These are phyloP conservation scores for Mimosa bimucronata DNA, from an alignment of 306 rosid species.

Conservation along the genomic window DNA sequence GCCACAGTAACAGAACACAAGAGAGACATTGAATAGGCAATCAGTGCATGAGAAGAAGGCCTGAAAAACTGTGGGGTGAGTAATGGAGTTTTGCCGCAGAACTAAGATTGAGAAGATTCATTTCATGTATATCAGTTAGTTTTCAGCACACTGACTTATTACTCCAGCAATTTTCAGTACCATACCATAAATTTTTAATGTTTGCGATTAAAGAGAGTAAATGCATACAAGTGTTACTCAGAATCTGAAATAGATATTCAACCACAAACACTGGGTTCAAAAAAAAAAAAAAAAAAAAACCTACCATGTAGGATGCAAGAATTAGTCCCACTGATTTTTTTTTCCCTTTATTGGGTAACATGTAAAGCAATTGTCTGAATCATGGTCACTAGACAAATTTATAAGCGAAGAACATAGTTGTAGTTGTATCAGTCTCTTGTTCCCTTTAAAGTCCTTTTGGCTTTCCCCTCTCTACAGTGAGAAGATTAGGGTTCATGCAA, in stretches of 20 bases:
- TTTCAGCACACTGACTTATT: neutral
- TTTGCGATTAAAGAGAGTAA: neutral
- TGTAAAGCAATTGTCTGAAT: neutral
- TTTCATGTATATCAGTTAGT: neutral
- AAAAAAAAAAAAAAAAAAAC: no score
- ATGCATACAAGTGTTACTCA: neutral
- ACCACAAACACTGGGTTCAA: neutral
- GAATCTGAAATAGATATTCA: neutral
- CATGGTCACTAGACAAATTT: conserved; percentile 1
- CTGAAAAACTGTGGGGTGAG: no score
- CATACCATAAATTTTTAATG: neutral
- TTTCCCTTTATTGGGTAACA: neutral
- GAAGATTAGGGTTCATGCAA: conserved; percentile 1
- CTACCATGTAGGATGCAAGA: neutral
- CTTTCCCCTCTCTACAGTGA: conserved; percentile 1
- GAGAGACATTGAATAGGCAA: no score
- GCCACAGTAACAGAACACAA: neutral
- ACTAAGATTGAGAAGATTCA: neutral
- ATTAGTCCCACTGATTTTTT: neutral
- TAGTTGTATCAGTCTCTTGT: neutral
- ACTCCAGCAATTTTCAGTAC: neutral
- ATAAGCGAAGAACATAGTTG: neutral
- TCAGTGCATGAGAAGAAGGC: no score
- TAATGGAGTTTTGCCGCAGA: no score
- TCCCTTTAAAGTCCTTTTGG: neutral